A percentile compares a stretch with the other conserved stretches of the same genome.
Conservation (phyloP, 805 yeast species). For the Schwanniomyces polymorphus region DNA sequence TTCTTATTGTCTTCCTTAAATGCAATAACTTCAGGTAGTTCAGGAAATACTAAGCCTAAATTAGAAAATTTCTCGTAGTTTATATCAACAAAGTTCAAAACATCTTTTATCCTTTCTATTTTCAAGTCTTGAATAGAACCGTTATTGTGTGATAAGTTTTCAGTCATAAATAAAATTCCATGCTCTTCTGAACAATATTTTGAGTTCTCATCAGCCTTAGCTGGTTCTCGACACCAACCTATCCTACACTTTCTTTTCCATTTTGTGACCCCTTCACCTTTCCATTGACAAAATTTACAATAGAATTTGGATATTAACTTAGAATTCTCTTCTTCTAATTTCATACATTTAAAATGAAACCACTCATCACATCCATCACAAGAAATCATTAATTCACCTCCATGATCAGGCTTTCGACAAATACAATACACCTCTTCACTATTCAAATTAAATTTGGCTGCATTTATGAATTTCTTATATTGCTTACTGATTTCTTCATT, state of each 20-base stretch:
- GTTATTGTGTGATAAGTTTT: constrained; percentile 16
- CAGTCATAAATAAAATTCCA: constrained; percentile 50
- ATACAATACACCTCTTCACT: constrained; percentile 72
- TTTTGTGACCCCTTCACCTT: constrained; percentile 48
- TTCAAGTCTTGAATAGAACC: constrained; percentile 12
- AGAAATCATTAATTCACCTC: constrained; percentile 81
- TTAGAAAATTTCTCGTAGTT: constrained; percentile 18
- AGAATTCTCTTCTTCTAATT: constrained; percentile 49
- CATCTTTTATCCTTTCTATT: constrained; percentile 20
- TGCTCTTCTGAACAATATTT: constrained; percentile 79
- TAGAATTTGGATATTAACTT: constrained; percentile 62
- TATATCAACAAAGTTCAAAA: constrained; percentile 19
- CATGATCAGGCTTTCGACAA: constrained; percentile 77
- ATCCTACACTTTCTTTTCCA: constrained; percentile 82
- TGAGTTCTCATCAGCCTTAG: constrained; percentile 41
- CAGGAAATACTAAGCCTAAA: constrained; percentile 44
- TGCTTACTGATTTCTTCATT: constrained; percentile 35
- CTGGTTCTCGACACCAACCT: constrained; percentile 55
- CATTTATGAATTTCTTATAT: constrained; percentile 31
- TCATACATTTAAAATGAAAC: constrained; percentile 85
- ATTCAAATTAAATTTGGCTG: constrained; percentile 45
- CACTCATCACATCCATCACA: constrained; percentile 96
- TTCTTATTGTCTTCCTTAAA: constrained; percentile 13
- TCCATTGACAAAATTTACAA: constrained; percentile 72
- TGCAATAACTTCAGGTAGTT: constrained; percentile 29